Base-by-base conservation (phyloP, 768 basidiomycete species). In the Termitomyces sp. region DNA sequence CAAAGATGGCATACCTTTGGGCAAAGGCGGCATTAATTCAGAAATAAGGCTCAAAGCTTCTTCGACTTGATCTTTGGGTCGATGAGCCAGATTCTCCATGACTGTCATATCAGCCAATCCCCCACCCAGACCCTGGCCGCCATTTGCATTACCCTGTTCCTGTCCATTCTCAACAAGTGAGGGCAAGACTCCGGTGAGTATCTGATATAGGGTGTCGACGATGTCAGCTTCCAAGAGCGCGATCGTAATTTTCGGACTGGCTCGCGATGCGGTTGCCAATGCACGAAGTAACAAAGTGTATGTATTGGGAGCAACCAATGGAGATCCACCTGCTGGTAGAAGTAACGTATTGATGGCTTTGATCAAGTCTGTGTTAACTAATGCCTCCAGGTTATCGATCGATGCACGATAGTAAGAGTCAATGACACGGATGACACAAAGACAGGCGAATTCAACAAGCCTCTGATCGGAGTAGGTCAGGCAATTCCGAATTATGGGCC, bases 21-120 rank as follows among this genome's bases (percentile, higher is more conserved):
- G 91, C 38, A 95, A 71, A 9, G 97, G 93, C 1, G 97, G 97
- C 70, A 99, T 81, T 14, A 99, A 73, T 67, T 99, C 97, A 22
- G 90, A 89, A 34, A 96, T 76, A 38, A 98, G 79, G 58, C 87
- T 87, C 37, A 99, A 74, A 0, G 91, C 86, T 70, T 99, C 97
- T 70, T 98, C 95, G 5, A 98, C 84, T 68, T 98, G 95, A 57
- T 99, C 97, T 71, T 98, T 98, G 4, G 97, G 90, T 28, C 94
- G 80, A 69, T 98, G 94, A 0, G 93, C 93, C 44, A 99, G 74
- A 68, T 96, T 98, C 72, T 98, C 92, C 86, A 98, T 92, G 26
- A 99, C 93, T 7, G 93, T 88, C 92, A 98, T 94, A 66, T 98
- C 95, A 17, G 92, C 93, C 4, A 95, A 72, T 28, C 93, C 91